phyloP scores from a whole-genome alignment of 805 yeast genomes.

The Torulaspora microellipsoides region DNA sequence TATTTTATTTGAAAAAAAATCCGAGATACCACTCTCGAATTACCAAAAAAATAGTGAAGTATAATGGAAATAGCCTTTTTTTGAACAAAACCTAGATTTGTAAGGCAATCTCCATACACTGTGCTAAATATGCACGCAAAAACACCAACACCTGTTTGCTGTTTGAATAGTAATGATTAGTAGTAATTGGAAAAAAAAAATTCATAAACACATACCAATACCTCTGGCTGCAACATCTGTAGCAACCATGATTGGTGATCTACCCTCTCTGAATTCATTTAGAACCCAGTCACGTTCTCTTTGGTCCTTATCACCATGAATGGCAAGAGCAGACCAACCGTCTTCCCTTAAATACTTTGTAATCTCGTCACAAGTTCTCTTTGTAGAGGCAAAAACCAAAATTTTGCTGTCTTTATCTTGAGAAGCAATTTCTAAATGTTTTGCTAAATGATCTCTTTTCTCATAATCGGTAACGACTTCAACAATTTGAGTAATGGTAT shows the following conservation, averaged over 20 bases:
- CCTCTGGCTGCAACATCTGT: constrained; percentile 99
- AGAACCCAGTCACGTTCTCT: constrained; percentile 98
- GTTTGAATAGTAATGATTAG: constrained; percentile 7
- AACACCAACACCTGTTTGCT: constrained; percentile 15
- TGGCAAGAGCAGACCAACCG: constrained; percentile 98
- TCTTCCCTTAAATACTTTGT: constrained; percentile 88
- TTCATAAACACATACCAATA: constrained; percentile 74
- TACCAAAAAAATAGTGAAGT: constrained; percentile 2
- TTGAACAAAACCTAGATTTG: neutral
- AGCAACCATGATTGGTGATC: constrained; percentile 96
- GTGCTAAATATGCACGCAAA: constrained; percentile 8
- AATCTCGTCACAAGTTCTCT: constrained; percentile 95
- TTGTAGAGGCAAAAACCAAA: constrained; percentile 91
- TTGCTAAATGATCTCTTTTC: constrained; percentile 84
- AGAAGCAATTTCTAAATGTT: constrained; percentile 81
- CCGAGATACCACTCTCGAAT: too few relatives aligned
- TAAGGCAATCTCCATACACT: constrained; percentile 6
- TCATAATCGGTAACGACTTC: constrained; percentile 90
- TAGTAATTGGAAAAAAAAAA: constrained; percentile 18
- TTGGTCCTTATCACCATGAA: constrained; percentile 98
- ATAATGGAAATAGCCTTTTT: neutral
- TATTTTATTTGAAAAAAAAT: too few relatives aligned
- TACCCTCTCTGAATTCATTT: constrained; percentile 86
- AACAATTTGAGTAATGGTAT: constrained; percentile 87
- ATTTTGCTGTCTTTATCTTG: constrained; percentile 65